Percentiles rank a stretch among this genome's conserved stretches.
phyloP scores from a whole-genome alignment of 2,329 filamentous ascomycete species.

The Beauveria sp. region DNA sequence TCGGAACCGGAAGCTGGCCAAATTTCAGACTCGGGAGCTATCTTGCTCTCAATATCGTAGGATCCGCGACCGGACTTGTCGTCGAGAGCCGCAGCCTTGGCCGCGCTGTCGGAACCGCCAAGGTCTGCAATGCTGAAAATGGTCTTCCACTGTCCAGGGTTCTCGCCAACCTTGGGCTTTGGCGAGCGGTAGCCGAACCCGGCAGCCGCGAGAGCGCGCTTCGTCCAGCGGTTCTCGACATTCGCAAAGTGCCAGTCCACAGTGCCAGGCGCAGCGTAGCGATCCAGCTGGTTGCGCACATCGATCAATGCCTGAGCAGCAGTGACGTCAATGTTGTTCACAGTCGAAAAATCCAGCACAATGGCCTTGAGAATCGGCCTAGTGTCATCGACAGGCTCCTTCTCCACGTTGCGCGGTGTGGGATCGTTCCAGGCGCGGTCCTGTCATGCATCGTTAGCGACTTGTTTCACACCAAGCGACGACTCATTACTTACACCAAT shows the following conservation, averaged over 20 bases:
- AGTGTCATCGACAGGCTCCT: constrained; percentile 23
- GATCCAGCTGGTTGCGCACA: constrained; percentile 44
- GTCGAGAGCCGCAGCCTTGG: constrained; percentile 46
- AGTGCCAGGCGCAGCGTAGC: constrained; percentile 36
- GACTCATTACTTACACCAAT: constrained; percentile 22
- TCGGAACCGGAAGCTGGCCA: constrained; percentile 15
- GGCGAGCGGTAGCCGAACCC: constrained; percentile 41
- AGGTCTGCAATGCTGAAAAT: constrained; percentile 92
- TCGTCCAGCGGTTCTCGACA: constrained; percentile 47
- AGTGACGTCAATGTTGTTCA: constrained; percentile 49
- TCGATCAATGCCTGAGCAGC: constrained; percentile 47
- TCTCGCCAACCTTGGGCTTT: constrained; percentile 16
- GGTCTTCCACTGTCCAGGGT: constrained; percentile 48
- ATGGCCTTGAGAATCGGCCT: constrained; percentile 47
- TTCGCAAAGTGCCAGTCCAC: constrained; percentile 46
- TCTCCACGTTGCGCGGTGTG: constrained; percentile 29
- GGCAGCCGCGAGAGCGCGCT: constrained; percentile 45
- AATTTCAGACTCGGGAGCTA: constrained; percentile 12
- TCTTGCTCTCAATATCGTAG: constrained; percentile 15
- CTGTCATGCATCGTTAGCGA: neutral
- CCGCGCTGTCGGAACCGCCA: constrained; percentile 60
- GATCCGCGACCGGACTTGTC: constrained; percentile 36
- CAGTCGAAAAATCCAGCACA: constrained; percentile 46
- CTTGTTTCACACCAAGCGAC: neutral
- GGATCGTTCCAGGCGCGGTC: constrained; percentile 53